Base-by-base conservation (phyloP, 768 basidiomycete species). In the Auriscalpium orientale region DNA sequence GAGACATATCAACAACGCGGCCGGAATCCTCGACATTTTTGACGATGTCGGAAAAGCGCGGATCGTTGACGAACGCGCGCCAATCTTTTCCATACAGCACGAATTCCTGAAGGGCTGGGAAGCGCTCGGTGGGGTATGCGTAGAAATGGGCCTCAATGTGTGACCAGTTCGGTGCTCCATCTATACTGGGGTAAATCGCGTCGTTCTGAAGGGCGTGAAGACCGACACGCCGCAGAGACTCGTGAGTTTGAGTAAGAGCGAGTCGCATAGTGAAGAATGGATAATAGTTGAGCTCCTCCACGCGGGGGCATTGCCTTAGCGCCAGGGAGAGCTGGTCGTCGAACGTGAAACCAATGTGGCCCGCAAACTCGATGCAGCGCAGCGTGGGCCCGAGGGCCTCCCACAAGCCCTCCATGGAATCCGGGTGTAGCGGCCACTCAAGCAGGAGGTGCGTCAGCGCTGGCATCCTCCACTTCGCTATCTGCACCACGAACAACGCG, bases 301-400 rank as follows among this genome's bases (percentile, higher is more conserved):
- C 72, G 34, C 67, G 69, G 0, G 75, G 68, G 59, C 82, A 82
- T 10, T 67, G 63, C 28, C 66, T 69, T 46, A 88, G 68, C 62
- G 82, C 76, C 8, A 65, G 52, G 6, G 74, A 63, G 50, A 86
- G 67, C 55, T 74, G 67, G 61, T 86, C 83, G 45, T 64, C 64
- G 54, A 79, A 65, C 46, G 76, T 69, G 66, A 86, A 87, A 43
- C 74, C 77, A 34, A 82, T 60, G 64, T 80, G 77, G 58, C 69
- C 75, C 36, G 84, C 84, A 54, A 87, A 75, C 62, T 86, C 84
- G 21, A 85, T 71, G 1, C 71, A 74, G 53, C 71, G 70, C 46
- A 86, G 73, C 56, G 79, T 80, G 47, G 60, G 55, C 22, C 83
- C 83, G 10, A 50, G 15, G 20, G 49, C 34, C 16, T 36, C 49